Conservation (phyloP, 345 rosid genomes). For the Sisymbrium irio region DNA sequence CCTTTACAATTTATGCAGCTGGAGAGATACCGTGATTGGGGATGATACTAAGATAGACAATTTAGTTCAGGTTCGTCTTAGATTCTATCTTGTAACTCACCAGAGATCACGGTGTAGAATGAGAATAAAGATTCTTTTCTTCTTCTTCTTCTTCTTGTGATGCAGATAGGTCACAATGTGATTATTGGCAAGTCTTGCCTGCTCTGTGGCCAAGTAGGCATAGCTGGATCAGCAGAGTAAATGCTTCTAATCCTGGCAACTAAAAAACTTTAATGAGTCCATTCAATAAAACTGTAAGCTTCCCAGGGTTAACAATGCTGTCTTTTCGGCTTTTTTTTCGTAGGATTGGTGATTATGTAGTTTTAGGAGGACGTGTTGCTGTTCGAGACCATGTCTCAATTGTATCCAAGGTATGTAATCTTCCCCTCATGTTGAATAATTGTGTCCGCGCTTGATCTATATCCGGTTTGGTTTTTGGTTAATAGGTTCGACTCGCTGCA, state of each 20-base stretch:
- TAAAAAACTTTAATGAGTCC: neutral
- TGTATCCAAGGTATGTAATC: conserved; percentile 53
- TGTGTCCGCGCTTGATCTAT: neutral
- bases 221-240: conserved; percentile 88
- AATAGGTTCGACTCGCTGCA: conserved; percentile 76
- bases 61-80: conserved; percentile 64
- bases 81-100: conserved; percentile 1
- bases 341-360: conserved; percentile 76
- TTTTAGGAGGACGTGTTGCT: conserved; percentile 74
- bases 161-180: conserved; percentile 86
- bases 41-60: conserved; percentile 82
- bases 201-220: conserved; percentile 89
- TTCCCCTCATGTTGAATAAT: neutral
- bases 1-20: conserved; percentile 49
- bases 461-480: neutral
- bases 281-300: neutral
- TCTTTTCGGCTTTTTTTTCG: neutral
- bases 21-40: conserved; percentile 81
- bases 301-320: neutral
- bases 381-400: conserved; percentile 76
- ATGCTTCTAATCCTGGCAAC: neutral
- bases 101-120: neutral
- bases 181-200: conserved; percentile 71
- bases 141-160: neutral
- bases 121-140: neutral